Base-by-base conservation (phyloP, 352 stramenopile species). In the Phytophthora europaea region DNA sequence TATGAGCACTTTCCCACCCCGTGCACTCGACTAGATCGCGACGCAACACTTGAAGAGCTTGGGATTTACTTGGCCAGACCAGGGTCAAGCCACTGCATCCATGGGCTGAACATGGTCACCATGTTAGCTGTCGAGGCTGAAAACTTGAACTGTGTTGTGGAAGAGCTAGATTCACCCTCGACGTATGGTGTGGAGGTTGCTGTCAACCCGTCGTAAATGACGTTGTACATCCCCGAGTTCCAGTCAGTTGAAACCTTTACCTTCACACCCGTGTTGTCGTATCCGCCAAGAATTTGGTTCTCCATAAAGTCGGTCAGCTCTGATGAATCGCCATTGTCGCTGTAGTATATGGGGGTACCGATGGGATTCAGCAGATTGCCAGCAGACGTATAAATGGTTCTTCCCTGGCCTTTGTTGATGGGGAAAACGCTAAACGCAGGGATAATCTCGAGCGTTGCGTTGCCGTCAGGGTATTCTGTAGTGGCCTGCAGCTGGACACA, bases 261-360 rank as follows among this genome's bases (percentile, higher is more conserved):
- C 5, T 6, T 48, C 6, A 73, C 66, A 3, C 66, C 58, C 10
- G 67, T 65, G 13, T 9, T 54, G 2, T 53, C 43, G 26, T 56
- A 67, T 10, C 61, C 67, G 9, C 67, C 72, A 22, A 69, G 26
- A 36, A 75, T 33, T 16, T 53, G 48, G 15, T 57, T 70, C 43
- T 66, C 48, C 28, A 79, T 43, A 22, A 79, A 76, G 22, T 43
- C 22, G 38, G 34, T 26, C 10, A 79, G 55, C 34, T 60, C 53
- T 10, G 23, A 3, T 0, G 61, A 6, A 23, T 70, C 20, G 8
- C 72, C 67, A 20, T 67, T 51, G 59, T 73, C 70, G n/a, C 18
- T 45, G 54, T 64, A 70, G 15, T 47, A 47, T 6, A 45, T 0
- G 13, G 38, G 13, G 38, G 13, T n/a, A 6, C 13, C 6, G 1